Evolutionary conservation across 1,139 yeast species (phyloP).

Genomic region (Maudiozyma humilis): DNA sequence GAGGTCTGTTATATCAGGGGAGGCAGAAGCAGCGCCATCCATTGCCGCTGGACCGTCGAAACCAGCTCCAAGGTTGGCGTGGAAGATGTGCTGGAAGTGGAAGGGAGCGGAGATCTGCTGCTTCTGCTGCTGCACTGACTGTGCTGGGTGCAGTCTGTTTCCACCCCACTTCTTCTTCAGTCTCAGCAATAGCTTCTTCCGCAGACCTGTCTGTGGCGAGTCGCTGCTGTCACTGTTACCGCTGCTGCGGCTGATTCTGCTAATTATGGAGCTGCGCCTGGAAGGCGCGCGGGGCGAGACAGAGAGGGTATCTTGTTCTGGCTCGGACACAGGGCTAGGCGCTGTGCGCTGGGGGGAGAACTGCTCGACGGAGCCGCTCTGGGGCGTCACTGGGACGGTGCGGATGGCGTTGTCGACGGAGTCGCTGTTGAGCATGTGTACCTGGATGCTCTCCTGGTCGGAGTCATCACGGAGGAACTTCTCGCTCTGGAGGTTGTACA

Average conservation of each 20-base stretch:
- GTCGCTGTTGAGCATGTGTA: slow-evolving; percentile 28
- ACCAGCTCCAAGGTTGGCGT: slow-evolving; percentile 14
- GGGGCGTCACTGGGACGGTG: slow-evolving; percentile 2
- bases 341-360: not conserved
- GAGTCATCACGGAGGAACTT: slow-evolving; percentile 17
- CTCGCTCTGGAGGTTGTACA: slow-evolving; percentile 25
- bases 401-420: not conserved
- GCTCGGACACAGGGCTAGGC: not conserved
- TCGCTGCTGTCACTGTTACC: not conserved
- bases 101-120: slow-evolving; percentile 22
- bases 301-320: no score
- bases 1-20: not conserved
- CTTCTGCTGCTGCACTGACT: not conserved
- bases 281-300: not conserved
- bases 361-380: not conserved
- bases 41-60: not conserved
- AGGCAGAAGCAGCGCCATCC: no score
- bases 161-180: not conserved
- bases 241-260: no score
- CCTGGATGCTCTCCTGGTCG: slow-evolving; percentile 20
- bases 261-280: not conserved
- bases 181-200: not conserved
- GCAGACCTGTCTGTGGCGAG: not conserved
- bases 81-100: slow-evolving; percentile 29
- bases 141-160: no score